A percentile compares a stretch with the other conserved stretches of the same genome.
These are phyloP conservation scores for Talaromyces borbonicus DNA, from an alignment of 495 filamentous ascomycete species.

Conservation along the genomic window DNA sequence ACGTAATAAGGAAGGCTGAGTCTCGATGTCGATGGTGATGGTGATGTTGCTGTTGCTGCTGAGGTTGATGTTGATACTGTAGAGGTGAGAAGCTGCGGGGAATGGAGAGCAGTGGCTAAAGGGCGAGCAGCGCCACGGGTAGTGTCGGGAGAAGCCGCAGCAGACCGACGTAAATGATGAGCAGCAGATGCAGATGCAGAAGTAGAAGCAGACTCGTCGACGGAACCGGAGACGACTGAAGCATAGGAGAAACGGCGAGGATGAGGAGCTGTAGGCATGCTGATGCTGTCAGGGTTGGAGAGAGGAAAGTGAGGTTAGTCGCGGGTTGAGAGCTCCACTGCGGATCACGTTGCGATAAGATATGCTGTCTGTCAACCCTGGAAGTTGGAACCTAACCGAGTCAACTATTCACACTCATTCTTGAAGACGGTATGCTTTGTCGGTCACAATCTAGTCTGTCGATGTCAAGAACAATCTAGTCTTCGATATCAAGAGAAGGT, in stretches of 20 bases:
- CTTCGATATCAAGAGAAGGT: no score
- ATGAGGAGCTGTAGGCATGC: slow-evolving; percentile 34
- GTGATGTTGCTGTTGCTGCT: slow-evolving; percentile 29
- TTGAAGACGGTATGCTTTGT: no score
- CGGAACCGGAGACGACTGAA: slow-evolving; percentile 65
- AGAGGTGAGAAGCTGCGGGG: background rate
- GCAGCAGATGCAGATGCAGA: slow-evolving; percentile 19
- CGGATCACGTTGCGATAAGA: background rate
- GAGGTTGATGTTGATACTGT: slow-evolving; percentile 9
- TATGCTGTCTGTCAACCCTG: background rate
- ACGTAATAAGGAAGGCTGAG: slow-evolving; percentile 8
- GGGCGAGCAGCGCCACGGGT: no score
- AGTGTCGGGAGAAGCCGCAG: no score
- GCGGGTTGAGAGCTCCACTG: slow-evolving; percentile 1
- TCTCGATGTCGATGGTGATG: slow-evolving; percentile 24
- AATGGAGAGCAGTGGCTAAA: no score
- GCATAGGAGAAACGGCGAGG: slow-evolving; percentile 68
- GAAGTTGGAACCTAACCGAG: no score
- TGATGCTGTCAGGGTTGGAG: slow-evolving; percentile 22
- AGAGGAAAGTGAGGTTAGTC: background rate
- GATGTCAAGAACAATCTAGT: background rate
- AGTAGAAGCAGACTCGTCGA: slow-evolving; percentile 30
- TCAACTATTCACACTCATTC: no score
- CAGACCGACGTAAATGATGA: background rate
- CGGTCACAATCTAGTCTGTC: background rate